These are phyloP conservation scores for Nidula niveotomentosa DNA, from an alignment of 1,284 basidiomycete genomes.

Conservation along the genomic window DNA sequence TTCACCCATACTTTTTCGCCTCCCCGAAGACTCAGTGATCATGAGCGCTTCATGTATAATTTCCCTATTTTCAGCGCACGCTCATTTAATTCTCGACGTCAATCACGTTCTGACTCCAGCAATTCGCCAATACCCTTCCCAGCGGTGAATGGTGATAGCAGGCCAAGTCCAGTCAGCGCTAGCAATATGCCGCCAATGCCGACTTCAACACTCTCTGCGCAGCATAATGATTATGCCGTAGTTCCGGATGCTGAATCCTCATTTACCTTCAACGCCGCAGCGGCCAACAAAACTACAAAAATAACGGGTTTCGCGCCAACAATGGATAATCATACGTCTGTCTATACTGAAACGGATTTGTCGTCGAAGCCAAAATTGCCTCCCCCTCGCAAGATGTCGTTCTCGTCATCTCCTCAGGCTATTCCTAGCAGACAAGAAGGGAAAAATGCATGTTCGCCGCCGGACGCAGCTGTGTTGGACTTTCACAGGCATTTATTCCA, in stretches of 20 bases:
- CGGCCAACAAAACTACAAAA: slow-evolving; percentile 19
- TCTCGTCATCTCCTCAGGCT: slow-evolving; percentile 30
- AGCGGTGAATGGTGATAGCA: not conserved
- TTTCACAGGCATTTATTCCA: slow-evolving; percentile 33
- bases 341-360: slow-evolving; percentile 8
- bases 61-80: slow-evolving; percentile 21
- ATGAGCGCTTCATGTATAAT: slow-evolving; percentile 34
- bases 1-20: slow-evolving; percentile 13
- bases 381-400: slow-evolving; percentile 26
- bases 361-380: slow-evolving; percentile 19
- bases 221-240: too few relatives aligned
- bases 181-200: too few relatives aligned
- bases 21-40: slow-evolving; percentile 7
- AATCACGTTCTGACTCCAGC: too few relatives aligned
- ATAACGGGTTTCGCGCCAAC: slow-evolving; percentile 29
- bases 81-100: slow-evolving; percentile 1
- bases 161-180: not conserved
- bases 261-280: not conserved
- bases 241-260: too few relatives aligned
- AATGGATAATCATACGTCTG: slow-evolving; percentile 18
- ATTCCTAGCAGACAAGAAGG: slow-evolving; percentile 26
- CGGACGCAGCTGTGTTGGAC: slow-evolving; percentile 26
- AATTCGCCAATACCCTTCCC: too few relatives aligned
- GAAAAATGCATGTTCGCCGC: slow-evolving; percentile 24
- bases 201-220: too few relatives aligned